Evolutionary conservation across 306 rosid genomes (phyloP).

Genomic region (Vigna mungo): DNA sequence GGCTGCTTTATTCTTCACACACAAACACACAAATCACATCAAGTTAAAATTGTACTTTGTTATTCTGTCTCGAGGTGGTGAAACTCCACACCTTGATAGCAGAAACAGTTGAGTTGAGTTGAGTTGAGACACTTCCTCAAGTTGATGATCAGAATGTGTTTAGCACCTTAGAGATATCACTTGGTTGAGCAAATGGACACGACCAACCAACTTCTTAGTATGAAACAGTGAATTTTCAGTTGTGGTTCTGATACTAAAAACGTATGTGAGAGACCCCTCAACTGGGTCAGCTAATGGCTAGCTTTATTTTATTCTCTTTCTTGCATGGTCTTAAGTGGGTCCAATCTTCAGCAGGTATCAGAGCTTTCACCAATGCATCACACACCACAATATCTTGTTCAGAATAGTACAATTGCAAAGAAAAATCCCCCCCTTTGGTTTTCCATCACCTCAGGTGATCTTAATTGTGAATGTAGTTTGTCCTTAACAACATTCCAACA

Average conservation of each 20-base stretch:
- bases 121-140: constrained; percentile 1
- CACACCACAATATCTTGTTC: constrained; percentile 30
- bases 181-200: constrained; percentile 34
- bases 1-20: constrained; percentile 21
- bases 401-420: constrained; percentile 22
- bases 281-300: constrained; percentile 14
- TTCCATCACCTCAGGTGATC: constrained; percentile 38
- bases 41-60: constrained; percentile 15
- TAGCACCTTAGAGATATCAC: constrained; percentile 12
- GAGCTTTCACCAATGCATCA: constrained; percentile 43
- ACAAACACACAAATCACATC: not conserved
- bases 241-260: constrained; percentile 39
- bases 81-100: constrained; percentile 16
- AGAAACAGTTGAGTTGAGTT: constrained; percentile 21
- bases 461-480: constrained; percentile 45
- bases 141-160: not conserved
- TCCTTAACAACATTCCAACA: constrained; percentile 68
- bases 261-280: constrained; percentile 10
- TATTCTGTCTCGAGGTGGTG: constrained; percentile 25
- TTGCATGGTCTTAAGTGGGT: constrained; percentile 46
- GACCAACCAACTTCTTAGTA: constrained; percentile 4
- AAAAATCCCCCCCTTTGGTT: constrained; percentile 39
- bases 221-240: constrained; percentile 22
- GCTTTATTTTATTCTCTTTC: constrained; percentile 34
- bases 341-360: constrained; percentile 44